Conservation (phyloP, 345 rosid genomes). For the Gossypium turneri region DNA sequence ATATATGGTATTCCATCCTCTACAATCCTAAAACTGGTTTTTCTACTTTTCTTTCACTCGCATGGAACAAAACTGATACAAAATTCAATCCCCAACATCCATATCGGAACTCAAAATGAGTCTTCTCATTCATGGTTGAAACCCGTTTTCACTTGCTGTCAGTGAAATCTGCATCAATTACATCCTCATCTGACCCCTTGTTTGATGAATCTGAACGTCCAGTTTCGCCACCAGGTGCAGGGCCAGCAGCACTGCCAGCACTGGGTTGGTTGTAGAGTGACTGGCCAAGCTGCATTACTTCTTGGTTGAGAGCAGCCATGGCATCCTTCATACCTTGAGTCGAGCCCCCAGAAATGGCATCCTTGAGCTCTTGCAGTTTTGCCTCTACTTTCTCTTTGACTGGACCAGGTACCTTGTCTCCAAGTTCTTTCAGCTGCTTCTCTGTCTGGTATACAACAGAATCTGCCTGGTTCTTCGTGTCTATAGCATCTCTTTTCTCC, state of each 20-base stretch:
- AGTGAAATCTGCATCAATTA: slow-evolving; percentile 84
- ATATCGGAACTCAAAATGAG: slow-evolving; percentile 2
- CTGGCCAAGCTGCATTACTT: slow-evolving; percentile 93
- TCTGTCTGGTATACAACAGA: slow-evolving; percentile 89
- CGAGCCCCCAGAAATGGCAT: slow-evolving; percentile 55
- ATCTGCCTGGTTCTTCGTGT: slow-evolving; percentile 97
- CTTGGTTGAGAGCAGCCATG: slow-evolving; percentile 84
- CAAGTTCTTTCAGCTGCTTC: slow-evolving; percentile 89
- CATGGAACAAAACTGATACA: slow-evolving; percentile 16
- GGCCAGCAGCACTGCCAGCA: slow-evolving; percentile 46
- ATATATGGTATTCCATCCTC: background rate
- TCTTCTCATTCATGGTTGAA: slow-evolving; percentile 21
- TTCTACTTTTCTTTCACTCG: background rate
- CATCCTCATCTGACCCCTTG: slow-evolving; percentile 77
- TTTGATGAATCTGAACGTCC: slow-evolving; percentile 47
- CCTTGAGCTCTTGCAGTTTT: slow-evolving; percentile 79
- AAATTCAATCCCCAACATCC: background rate
- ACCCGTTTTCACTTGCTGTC: slow-evolving; percentile 60
- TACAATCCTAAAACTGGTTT: slow-evolving; percentile 11
- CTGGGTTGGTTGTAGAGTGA: slow-evolving; percentile 88
- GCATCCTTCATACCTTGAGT: slow-evolving; percentile 80
- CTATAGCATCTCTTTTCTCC: slow-evolving; percentile 90
- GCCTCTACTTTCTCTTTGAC: slow-evolving; percentile 89
- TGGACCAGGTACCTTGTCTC: slow-evolving; percentile 80
- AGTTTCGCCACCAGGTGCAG: slow-evolving; percentile 52